phyloP scores from a whole-genome alignment of 768 basidiomycete species.

The Boletus reticulatus region DNA sequence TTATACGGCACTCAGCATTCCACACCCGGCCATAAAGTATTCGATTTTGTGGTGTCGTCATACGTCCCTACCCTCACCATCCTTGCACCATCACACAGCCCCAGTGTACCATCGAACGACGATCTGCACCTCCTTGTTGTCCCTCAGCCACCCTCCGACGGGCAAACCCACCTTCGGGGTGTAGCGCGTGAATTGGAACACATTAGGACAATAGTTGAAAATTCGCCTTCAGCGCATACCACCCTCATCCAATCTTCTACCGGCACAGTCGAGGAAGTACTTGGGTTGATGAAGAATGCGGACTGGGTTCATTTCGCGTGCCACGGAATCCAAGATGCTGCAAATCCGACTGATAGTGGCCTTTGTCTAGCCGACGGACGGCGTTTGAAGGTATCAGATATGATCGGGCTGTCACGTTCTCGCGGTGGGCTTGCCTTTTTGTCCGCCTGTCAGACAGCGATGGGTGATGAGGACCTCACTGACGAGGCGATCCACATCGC shows the following conservation, averaged over 20 bases:
- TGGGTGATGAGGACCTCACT: not conserved
- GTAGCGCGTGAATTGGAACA: conserved; percentile 21
- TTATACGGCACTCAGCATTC: not conserved
- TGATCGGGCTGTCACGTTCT: not conserved
- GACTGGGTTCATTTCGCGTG: not conserved
- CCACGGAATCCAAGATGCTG: not conserved
- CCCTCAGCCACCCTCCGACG: conserved; percentile 12
- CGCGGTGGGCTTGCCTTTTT: not conserved
- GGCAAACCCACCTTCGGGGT: conserved; percentile 4
- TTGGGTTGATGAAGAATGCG: not conserved
- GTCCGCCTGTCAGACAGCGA: not conserved
- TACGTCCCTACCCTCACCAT: conserved; percentile 2
- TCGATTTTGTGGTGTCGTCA: not conserved
- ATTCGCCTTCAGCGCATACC: not conserved
- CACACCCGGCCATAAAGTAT: not conserved
- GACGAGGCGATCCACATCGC: not conserved
- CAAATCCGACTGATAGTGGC: not conserved
- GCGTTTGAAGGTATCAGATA: not conserved
- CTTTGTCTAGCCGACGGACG: not conserved
- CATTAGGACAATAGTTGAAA: conserved; percentile 1
- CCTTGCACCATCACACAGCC: not conserved
- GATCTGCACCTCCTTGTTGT: not conserved
- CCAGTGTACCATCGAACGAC: not conserved
- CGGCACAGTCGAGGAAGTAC: conserved; percentile 12
- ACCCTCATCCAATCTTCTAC: not conserved